Base-by-base conservation (phyloP, 1,139 yeast species). In the Pichia terricola region DNA sequence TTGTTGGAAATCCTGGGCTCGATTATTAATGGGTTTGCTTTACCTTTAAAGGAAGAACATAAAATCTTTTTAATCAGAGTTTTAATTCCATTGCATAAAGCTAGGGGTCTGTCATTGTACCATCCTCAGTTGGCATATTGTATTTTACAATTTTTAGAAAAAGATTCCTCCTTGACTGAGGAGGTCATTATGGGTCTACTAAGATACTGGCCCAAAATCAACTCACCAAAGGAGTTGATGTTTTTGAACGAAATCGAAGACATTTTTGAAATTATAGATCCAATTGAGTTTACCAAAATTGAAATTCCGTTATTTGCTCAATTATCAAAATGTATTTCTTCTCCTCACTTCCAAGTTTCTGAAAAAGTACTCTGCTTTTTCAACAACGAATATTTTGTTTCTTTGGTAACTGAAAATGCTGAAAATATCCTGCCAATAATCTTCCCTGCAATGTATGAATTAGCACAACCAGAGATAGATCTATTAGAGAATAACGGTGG, bases 121-220 rank as follows among this genome's bases (percentile, higher is more conserved):
- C 98, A 91, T 62, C 96, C 98, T 37, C 98, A 94, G 64, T 72
- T 91, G 55, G 96, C 97, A 10, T 91, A 91, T 65, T 91, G 99
- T 67, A 85, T 94, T 45, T 95, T 94, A 16, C 99, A 91, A 66
- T 91, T 91, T 63, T 70, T 91, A 57, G 98, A 91, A 57, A 91
- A 91, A 63, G 98, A 91, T 61, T 94, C 96, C 1, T 56, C 77
- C 11, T 71, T 91, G 56, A 91, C 97, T 1, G 97, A 89, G 63
- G 97, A 89, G 61, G 97, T 91, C 28, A 78, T 91, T 33, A 81
- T 87, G 86, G 96, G 96, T 2, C 69, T 91, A 46, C 68, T 91
- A 56, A 76, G 95, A 58, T 94, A 81, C 66, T 91, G 99, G 99
- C 99, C 99, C 42, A 94, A 94, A 64, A 83, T 86, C 45, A 88